Evolutionary conservation across 2,329 filamentous ascomycete species (phyloP), one percentile per base, ranked within the genome.

Genomic region (Nigrospora osmanthi): DNA sequence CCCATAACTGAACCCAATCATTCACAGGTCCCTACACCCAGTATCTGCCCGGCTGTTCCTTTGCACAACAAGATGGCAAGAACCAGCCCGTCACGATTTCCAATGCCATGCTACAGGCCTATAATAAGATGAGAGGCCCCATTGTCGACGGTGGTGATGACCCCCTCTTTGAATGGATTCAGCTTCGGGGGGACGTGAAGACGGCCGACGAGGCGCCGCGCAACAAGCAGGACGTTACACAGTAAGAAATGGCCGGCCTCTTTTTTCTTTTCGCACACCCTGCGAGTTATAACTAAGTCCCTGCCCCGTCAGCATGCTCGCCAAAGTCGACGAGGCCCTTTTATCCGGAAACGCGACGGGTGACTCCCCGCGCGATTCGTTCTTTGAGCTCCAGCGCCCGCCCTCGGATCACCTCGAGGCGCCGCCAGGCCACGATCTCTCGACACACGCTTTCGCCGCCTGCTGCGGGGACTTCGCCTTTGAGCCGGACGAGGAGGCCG

Each of bases 111-210:
- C 54, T 59, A 47, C 41, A 50, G 31, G 54, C 53, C 11, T 60
- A 59, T 19, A 33, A 54, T 2, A 40, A 47, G 12, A 59, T 60
- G 58, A 56, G 58, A 6, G 58, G 58, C 3, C 57, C 54, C 11
- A 47, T 35, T 1, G 14, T 40, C 12, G 41, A 40, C 12, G 50
- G 37, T 1, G 13, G 35, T 14, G 44, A 42, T 10, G 55, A 58
- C 38, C 57, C 56, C 17, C 42, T 59, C 2, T 55, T 58, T 32
- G 43, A 55, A 3, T 58, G 54, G 52, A 56, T 58, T 41, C 47
- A 47, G 28, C 41, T 39, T 30, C 43, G 45, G n/a, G 28, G 39
- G 14, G 51, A 47, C 31, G 43, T 38, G 41, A 47, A 49, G 35
- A 17, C 35, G 2, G n/a, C 13, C 3, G 17, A 38, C 23, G 35